Base-by-base conservation (phyloP, 225 moss, liverwort and hornwort species). In the Bryoerythrophyllum caledonicum region DNA sequence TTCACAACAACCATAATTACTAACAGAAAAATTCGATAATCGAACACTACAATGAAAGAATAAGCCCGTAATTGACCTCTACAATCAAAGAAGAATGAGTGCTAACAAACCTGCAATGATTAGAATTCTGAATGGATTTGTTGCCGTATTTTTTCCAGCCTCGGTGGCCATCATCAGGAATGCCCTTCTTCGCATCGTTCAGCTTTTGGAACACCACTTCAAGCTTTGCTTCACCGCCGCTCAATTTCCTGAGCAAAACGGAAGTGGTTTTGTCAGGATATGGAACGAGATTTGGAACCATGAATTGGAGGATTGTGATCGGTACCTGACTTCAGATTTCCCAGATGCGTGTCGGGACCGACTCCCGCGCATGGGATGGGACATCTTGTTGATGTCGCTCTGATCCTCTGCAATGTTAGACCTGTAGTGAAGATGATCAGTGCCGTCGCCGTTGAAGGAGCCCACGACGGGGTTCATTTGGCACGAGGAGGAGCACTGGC, bases 141-240 rank as follows among this genome's bases (percentile, higher is more conserved):
- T 88, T 88, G 82, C 85, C 85, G 35, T 88, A 88, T 52, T 88
- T 88, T 73, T 88, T 88, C 88, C 88, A 88, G 64, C 85, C 80
- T 59, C 82, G 56, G 75, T 88, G 88, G 32, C 85, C 85, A 11
- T 88, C 85, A 59, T 88, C 88, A 2, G 88, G 88, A 69, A 88
- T 88, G 1, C 80, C 82, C 62, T 80, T 88, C 70, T 88, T 88
- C 30, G 72, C 48, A 40, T 82, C 88, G 54, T 78, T 88, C 72
- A 82, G 54, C 56, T 68, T 72, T 46, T 88, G 88, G 17, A 85
- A 85, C 57, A 80, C 70, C 26, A 85, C 85, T 51, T 76, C 82
- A 55, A 82, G 69, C 48, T 81, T 84, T 48, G 75, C 64, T 54
- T 78, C 82, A 59, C 80, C 65, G 65, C 73, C 85, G 63, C 78